Evolutionary conservation across 2,329 filamentous ascomycete species (phyloP).

Genomic region (Epichloe gansuensis): DNA sequence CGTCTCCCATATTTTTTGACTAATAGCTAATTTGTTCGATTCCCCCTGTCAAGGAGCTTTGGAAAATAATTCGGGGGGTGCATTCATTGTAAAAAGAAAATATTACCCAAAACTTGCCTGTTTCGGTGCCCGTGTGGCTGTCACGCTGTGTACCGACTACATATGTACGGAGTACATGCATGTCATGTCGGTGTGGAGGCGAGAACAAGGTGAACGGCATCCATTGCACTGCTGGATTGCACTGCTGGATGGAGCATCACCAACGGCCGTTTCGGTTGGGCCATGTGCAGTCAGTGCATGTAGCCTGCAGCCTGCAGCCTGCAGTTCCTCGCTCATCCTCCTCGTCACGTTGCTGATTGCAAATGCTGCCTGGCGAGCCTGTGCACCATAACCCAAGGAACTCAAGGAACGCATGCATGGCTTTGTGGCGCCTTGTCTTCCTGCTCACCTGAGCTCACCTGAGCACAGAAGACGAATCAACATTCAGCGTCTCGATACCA

Average conservation of each 20-base stretch:
- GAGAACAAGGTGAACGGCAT: background rate
- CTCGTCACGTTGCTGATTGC: conserved; percentile 3
- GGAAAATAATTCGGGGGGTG: too few species aligned
- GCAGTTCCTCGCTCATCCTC: background rate
- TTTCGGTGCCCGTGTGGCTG: background rate
- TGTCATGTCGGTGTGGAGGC: background rate
- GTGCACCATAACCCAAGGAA: background rate
- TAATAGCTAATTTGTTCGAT: too few species aligned
- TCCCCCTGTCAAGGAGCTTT: too few species aligned
- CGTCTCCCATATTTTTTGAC: too few species aligned
- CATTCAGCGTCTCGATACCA: background rate
- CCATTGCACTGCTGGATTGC: too few species aligned
- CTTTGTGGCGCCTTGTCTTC: background rate
- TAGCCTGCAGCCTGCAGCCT: background rate
- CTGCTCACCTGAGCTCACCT: background rate
- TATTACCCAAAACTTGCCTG: too few species aligned
- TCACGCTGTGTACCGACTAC: background rate
- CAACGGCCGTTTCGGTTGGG: background rate
- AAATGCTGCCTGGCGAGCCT: background rate
- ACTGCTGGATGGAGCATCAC: too few species aligned
- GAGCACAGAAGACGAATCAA: background rate
- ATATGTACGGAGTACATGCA: background rate
- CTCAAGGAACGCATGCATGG: background rate
- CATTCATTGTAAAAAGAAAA: too few species aligned
- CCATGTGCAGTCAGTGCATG: background rate